Conservation (phyloP, 2,329 filamentous ascomycete species). For the Bertia moriformis region DNA sequence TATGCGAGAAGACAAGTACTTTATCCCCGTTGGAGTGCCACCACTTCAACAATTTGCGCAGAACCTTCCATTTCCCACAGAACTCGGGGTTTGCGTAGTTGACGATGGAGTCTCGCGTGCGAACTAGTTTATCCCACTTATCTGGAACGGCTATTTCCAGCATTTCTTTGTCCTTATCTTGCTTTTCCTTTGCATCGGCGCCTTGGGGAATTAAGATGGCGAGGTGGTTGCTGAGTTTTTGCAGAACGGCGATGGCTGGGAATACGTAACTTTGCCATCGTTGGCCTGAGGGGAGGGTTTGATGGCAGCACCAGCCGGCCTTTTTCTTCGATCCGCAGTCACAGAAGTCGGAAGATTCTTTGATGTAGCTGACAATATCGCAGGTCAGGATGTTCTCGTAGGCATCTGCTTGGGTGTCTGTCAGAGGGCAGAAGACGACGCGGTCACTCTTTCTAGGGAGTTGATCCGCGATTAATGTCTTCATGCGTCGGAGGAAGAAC, state of each 20-base stretch:
- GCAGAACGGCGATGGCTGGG: slow-evolving; percentile 65
- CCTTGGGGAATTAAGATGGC: slow-evolving; percentile 64
- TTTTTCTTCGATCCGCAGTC: slow-evolving; percentile 55
- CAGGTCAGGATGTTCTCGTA: slow-evolving; percentile 73
- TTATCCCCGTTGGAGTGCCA: slow-evolving; percentile 88
- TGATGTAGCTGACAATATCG: slow-evolving; percentile 55
- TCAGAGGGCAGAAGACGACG: slow-evolving; percentile 89
- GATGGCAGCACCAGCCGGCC: slow-evolving; percentile 69
- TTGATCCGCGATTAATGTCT: slow-evolving; percentile 79
- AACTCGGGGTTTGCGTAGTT: slow-evolving; percentile 77
- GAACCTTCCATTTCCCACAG: slow-evolving; percentile 90
- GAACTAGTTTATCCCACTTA: slow-evolving; percentile 60
- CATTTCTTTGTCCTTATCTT: slow-evolving; percentile 61
- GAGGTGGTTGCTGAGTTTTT: slow-evolving; percentile 87
- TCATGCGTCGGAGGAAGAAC: slow-evolving; percentile 87
- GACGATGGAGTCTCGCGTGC: slow-evolving; percentile 61
- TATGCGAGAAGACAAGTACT: slow-evolving; percentile 88
- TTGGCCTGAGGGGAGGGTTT: slow-evolving; percentile 40
- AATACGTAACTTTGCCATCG: slow-evolving; percentile 68
- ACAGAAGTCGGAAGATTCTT: slow-evolving; percentile 52
- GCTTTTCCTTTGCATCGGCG: slow-evolving; percentile 54
- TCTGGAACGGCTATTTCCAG: slow-evolving; percentile 64
- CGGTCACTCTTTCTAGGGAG: slow-evolving; percentile 87
- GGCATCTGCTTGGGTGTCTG: slow-evolving; percentile 63
- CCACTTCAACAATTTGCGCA: slow-evolving; percentile 73